Evolutionary conservation across 345 rosid species (phyloP), one percentile per base, ranked within the genome.

Genomic region (Syzygium oleosum): DNA sequence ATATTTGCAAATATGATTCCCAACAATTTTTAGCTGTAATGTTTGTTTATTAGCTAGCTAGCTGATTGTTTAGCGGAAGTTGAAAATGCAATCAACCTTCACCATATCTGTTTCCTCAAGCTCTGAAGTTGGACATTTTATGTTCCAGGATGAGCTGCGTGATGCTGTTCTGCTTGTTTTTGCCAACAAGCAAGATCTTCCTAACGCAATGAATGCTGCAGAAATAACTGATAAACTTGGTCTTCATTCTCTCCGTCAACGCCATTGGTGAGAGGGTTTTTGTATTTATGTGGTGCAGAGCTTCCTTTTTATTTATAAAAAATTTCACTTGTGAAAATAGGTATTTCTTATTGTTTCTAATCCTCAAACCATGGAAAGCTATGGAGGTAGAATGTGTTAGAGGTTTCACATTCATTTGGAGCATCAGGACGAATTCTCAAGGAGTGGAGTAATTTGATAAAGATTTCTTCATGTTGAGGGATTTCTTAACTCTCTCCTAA

Each of bases 141-240:
- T 53, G 22, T 73, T 38, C 43, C 90, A 94, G 97, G 98, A 96
- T 92, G 97, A 95, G 91, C 88, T 96, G 89, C 95, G 98, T 84
- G 97, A 95, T 89, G 98, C 96, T 87, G 96, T 95, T 86, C 91
- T 96, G 89, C 97, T 96, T 85, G 99, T 96, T 59, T 95, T 95
- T 92, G 98, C 99, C 58, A 95, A 96, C 96, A 96, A 95, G 88
- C 97, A 95, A 92, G 99, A 96, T 92, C 99, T 96, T 94, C 98
- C 96, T 15, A 95, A 95, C 84, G 99, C 99, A 86, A 96, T 96
- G 99, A 95, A 96, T 91, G 98, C 99, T 87, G 98, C 98, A n/a
- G 98, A 96, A 88, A 96, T 96, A 89, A 95, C 99, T 85, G 98
- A 96, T 89, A 96, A 95, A 92, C 99, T 96, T 87, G 98, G 98